Evolutionary conservation across 108 stramenopile genomes (phyloP).

Genomic region (Ochromonas danica): DNA sequence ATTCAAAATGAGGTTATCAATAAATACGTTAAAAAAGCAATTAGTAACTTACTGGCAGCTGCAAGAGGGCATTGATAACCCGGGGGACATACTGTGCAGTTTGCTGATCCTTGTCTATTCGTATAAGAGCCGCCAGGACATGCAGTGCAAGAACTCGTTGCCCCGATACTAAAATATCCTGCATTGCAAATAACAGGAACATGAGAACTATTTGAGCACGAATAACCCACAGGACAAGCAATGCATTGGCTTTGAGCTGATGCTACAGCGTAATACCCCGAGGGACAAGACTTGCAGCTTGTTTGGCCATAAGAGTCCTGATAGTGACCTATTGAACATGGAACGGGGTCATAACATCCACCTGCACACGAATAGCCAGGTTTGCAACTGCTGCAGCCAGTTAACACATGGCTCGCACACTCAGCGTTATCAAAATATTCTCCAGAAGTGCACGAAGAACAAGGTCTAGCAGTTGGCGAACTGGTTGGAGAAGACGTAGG

Average conservation of each 20-base stretch:
- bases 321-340: background rate
- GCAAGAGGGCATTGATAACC: conserved; percentile 44
- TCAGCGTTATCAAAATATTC: background rate
- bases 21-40: too few relatives aligned
- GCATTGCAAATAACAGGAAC: background rate
- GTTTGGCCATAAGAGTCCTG: background rate
- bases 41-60: conserved; percentile 11
- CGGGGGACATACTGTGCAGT: background rate
- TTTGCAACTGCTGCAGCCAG: background rate
- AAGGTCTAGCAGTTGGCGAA: background rate
- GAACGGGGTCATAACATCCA: background rate
- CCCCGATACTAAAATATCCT: conserved; percentile 42
- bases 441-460: background rate
- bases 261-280: background rate
- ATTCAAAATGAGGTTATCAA: too few relatives aligned
- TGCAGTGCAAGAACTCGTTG: conserved; percentile 1
- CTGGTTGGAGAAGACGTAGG: background rate
- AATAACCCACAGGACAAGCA: conserved; percentile 51
- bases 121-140: background rate
- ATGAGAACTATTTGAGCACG: conserved; percentile 36
- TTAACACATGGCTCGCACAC: background rate
- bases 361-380: background rate
- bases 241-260: conserved; percentile 37
- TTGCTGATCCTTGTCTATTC: background rate
- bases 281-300: background rate